A percentile compares a stretch with the other conserved stretches of the same genome.
Conservation (phyloP, 441 rosid genomes). For the Gossypium laxum region DNA sequence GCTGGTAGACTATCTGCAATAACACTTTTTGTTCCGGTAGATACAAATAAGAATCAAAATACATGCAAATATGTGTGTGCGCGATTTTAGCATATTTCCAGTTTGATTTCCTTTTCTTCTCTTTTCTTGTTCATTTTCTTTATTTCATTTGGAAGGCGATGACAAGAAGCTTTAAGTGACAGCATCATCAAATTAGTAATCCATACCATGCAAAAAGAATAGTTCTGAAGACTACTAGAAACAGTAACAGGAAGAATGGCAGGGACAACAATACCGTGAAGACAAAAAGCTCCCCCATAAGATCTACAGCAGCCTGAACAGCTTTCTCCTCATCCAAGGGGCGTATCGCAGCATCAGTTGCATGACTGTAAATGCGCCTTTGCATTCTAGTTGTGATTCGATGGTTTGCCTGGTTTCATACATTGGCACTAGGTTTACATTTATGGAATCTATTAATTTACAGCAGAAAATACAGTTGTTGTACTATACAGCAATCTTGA, state of each 20-base stretch:
- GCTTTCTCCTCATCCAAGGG: constrained; percentile 88
- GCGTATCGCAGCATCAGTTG: constrained; percentile 71
- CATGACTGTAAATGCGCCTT: constrained; percentile 60
- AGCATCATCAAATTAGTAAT: not conserved
- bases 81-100: not conserved
- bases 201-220: not conserved
- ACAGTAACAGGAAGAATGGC: not conserved
- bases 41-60: not conserved
- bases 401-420: constrained; percentile 49
- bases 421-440: constrained; percentile 1
- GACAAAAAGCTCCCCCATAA: constrained; percentile 75
- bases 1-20: not conserved
- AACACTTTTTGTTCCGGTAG: not conserved
- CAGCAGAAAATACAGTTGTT: not conserved
- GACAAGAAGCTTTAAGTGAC: not conserved
- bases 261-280: constrained; percentile 46
- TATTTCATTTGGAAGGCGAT: not conserved
- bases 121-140: not conserved
- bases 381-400: constrained; percentile 62
- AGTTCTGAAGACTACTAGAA: not conserved
- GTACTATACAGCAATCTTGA: not conserved
- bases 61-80: not conserved
- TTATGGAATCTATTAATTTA: not conserved
- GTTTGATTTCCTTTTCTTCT: not conserved
- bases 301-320: constrained; percentile 86